A percentile compares a stretch with the other conserved stretches of the same genome.
phyloP scores from a whole-genome alignment of 148 eudicot species.

The Rhododendron ferrugineum region DNA sequence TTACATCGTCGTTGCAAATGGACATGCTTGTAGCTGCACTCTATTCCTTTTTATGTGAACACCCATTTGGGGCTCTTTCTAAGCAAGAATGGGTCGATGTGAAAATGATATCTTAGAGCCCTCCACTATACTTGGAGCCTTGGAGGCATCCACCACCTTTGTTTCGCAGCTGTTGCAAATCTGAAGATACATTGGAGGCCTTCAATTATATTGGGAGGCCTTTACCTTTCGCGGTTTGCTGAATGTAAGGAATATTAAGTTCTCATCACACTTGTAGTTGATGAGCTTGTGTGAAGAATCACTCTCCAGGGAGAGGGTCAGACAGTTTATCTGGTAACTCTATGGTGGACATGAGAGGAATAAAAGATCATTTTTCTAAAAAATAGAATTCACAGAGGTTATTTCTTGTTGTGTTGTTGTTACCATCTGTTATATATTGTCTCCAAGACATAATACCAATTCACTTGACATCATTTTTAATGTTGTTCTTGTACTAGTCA shows the following conservation, averaged over 20 bases:
- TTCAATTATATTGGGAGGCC: not conserved
- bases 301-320: not conserved
- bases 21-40: not conserved
- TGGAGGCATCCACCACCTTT: not conserved
- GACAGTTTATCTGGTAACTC: not conserved
- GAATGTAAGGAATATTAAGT: not conserved
- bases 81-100: not conserved
- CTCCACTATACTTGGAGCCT: too few species aligned
- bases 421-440: not conserved
- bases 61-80: not conserved
- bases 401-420: not conserved
- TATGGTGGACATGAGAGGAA: conserved; percentile 1
- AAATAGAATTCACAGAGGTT: not conserved
- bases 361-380: not conserved
- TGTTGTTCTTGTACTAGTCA: not conserved
- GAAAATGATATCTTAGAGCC: not conserved
- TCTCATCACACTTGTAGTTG: not conserved
- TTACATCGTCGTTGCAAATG: not conserved
- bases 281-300: not conserved
- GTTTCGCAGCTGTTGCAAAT: not conserved
- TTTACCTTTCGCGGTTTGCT: not conserved
- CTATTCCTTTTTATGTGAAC: not conserved
- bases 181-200: not conserved
- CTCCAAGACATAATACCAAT: not conserved
- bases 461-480: not conserved